Evolutionary conservation across 768 basidiomycete genomes (phyloP).

Genomic region (Leccinum subgranulosum): DNA sequence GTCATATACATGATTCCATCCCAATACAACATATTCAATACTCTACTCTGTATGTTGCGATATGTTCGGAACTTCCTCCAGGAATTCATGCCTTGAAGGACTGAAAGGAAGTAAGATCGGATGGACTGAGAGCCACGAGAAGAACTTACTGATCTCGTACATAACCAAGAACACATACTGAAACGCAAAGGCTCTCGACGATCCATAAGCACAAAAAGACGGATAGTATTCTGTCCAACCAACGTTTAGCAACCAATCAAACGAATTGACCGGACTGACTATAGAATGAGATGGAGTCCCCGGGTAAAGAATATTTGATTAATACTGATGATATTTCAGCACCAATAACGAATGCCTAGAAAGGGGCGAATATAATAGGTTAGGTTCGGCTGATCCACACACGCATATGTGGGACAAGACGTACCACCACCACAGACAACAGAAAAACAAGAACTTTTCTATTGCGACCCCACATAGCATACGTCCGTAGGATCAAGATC

Average conservation of each 20-base stretch:
- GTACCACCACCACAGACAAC: conserved; percentile 12
- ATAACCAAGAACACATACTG: conserved; percentile 14
- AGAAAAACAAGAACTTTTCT: conserved; percentile 15
- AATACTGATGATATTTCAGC: background rate
- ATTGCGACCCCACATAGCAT: conserved; percentile 24
- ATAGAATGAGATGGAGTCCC: conserved; percentile 14
- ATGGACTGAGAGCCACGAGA: background rate
- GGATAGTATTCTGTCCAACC: conserved; percentile 17
- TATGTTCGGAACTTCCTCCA: conserved; percentile 25
- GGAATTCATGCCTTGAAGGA: conserved; percentile 24
- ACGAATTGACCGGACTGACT: conserved; percentile 10
- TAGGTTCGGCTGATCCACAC: no score
- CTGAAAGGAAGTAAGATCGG: conserved; percentile 3
- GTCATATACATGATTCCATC: conserved; percentile 29
- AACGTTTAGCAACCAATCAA: background rate
- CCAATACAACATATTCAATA: conserved; percentile 23
- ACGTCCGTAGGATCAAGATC: conserved; percentile 18
- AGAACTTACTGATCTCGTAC: conserved; percentile 24
- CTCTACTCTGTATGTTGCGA: conserved; percentile 13
- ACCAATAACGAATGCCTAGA: conserved; percentile 17
- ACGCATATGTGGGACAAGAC: background rate
- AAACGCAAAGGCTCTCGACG: conserved; percentile 14
- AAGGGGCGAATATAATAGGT: background rate
- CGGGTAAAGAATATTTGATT: conserved; percentile 13
- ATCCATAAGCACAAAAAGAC: conserved; percentile 13